A percentile compares a stretch with the other conserved stretches of the same genome.
These are phyloP conservation scores for Argentina anserina DNA, from an alignment of 306 rosid genomes.

Conservation along the genomic window DNA sequence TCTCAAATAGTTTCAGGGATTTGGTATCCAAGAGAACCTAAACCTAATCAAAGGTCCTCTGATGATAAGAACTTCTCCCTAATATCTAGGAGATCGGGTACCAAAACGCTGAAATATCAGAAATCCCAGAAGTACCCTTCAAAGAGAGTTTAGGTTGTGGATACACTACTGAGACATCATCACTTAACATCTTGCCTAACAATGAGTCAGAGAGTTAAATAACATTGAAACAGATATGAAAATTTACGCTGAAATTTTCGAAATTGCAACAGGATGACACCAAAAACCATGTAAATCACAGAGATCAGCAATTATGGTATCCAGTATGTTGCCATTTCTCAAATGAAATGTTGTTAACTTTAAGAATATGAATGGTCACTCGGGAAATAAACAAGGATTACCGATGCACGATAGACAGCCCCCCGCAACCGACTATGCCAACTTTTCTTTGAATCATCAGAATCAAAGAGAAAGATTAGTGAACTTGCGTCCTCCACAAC, in stretches of 20 bases:
- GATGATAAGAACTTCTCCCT: neutral
- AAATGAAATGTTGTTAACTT: neutral
- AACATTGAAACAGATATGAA: neutral
- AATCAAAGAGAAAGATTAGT: constrained; percentile 66
- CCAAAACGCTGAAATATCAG: neutral
- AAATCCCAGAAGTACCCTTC: neutral
- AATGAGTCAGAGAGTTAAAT: neutral
- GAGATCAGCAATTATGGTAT: neutral
- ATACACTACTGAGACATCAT: neutral
- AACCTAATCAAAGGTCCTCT: neutral
- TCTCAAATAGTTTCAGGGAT: neutral
- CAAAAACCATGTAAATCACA: neutral
- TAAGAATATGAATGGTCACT: neutral
- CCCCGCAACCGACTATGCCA: constrained; percentile 88
- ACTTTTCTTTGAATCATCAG: constrained; percentile 65
- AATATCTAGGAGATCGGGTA: neutral
- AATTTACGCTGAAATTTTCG: neutral
- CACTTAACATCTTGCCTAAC: neutral
- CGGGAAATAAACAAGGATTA: constrained; percentile 12
- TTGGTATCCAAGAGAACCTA: neutral
- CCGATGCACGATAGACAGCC: constrained; percentile 92
- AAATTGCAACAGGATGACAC: neutral
- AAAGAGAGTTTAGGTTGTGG: neutral
- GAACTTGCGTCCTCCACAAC: constrained; percentile 89
- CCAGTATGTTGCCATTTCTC: neutral